phyloP scores from a whole-genome alignment of 805 yeast species.

The Starmerella apicola region DNA sequence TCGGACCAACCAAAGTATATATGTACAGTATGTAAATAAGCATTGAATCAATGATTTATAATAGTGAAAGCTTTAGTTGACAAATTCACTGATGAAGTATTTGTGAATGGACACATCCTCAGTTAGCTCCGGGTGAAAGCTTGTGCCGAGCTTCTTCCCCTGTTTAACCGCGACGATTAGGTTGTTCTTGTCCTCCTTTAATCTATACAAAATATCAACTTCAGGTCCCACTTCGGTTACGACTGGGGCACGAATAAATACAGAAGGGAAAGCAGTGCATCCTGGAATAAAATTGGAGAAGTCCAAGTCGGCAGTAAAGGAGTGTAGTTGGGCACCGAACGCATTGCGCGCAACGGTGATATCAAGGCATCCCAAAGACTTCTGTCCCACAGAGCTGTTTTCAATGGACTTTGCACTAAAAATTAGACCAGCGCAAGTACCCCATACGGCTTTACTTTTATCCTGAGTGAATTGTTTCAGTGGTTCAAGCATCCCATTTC shows the following conservation, averaged over 20 bases:
- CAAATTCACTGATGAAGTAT: constrained; percentile 35
- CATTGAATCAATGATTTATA: background rate
- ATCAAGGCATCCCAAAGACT: constrained; percentile 50
- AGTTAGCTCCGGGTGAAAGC: constrained; percentile 69
- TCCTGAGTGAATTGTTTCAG: constrained; percentile 38
- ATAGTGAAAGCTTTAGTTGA: no score
- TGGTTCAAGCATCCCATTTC: constrained; percentile 46
- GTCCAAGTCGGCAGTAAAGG: constrained; percentile 41
- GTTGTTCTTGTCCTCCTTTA: constrained; percentile 20
- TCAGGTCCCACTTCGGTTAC: constrained; percentile 27
- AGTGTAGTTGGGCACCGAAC: constrained; percentile 64
- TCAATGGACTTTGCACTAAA: constrained; percentile 45
- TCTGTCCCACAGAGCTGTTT: constrained; percentile 39
- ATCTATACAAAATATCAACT: constrained; percentile 23
- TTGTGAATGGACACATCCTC: constrained; percentile 49
- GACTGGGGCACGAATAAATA: constrained; percentile 70
- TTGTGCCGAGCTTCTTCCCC: constrained; percentile 54
- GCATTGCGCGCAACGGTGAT: constrained; percentile 59
- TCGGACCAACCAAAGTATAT: background rate
- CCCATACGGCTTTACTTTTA: constrained; percentile 54
- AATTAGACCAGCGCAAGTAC: constrained; percentile 77
- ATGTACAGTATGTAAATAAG: background rate
- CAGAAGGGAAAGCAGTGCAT: constrained; percentile 28
- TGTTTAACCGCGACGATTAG: constrained; percentile 63
- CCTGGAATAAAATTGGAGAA: constrained; percentile 28